Evolutionary conservation across 2,329 filamentous ascomycete species (phyloP), one percentile per base, ranked within the genome.

Genomic region (Coniochaeta sp.): DNA sequence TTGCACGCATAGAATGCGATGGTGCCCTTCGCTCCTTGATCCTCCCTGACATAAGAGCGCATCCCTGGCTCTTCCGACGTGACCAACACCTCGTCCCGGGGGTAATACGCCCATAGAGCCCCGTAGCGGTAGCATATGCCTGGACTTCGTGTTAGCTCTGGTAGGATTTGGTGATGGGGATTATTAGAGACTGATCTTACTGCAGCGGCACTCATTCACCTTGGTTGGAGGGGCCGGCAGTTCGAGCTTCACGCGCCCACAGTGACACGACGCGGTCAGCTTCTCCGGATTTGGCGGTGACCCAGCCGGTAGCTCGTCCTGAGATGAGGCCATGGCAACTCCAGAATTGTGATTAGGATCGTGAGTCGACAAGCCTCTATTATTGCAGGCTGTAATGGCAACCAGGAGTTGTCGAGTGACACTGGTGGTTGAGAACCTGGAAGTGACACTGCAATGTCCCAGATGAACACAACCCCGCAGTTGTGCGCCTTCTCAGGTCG

Each of bases 111-210:
- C 53, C 51, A 55, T 2, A 51, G 27, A 1, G 53, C 49, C 6
- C 53, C 53, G 28, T 55, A 53, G 8, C 51, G 51, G 40, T 53
- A 53, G 47, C 53, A 53, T 26, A 49, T 30, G n/a, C n/a, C n/a
- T n/a, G n/a, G n/a, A n/a, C n/a, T n/a, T n/a, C n/a, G n/a, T n/a
- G n/a, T n/a, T n/a, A n/a, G n/a, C n/a, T n/a, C n/a, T n/a, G n/a
- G n/a, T n/a, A n/a, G n/a, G n/a, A n/a, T n/a, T n/a, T n/a, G n/a
- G n/a, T n/a, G n/a, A n/a, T n/a, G n/a, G n/a, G n/a, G n/a, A n/a
- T n/a, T n/a, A n/a, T n/a, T n/a, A n/a, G n/a, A n/a, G n/a, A n/a
- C n/a, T n/a, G n/a, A n/a, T n/a, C n/a, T n/a, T n/a, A 13, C 16
- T 46, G 52, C 53, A 55, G 9, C 46, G 49, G 31, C 53, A 55